Conservation (phyloP, 441 rosid species). For the Croton laevigatus region DNA sequence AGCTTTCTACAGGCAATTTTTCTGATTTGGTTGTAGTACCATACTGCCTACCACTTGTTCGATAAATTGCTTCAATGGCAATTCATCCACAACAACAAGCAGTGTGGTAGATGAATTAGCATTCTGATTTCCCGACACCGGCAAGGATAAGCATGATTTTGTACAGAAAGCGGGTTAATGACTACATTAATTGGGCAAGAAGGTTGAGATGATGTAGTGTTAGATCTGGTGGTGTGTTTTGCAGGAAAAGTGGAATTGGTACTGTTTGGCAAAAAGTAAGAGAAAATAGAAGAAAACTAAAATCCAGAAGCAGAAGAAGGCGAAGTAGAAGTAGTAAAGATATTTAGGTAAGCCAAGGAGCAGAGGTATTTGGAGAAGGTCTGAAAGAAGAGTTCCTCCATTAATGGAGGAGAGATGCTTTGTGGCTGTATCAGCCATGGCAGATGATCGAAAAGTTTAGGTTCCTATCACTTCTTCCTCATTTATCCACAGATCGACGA, state of each 20-base stretch:
- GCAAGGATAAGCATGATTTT: neutral
- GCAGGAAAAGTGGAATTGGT: constrained; percentile 9
- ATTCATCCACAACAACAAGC: too few species aligned
- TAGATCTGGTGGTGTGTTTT: constrained; percentile 30
- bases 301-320: constrained; percentile 49
- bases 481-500: too few species aligned
- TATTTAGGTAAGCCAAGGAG: constrained; percentile 65
- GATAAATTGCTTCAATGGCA: too few species aligned
- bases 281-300: constrained; percentile 50
- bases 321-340: constrained; percentile 37
- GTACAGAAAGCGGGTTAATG: constrained; percentile 14
- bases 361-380: constrained; percentile 57
- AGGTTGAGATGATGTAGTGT: constrained; percentile 15
- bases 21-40: too few species aligned
- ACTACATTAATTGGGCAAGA: neutral
- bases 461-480: neutral
- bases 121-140: neutral
- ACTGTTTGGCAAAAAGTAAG: constrained; percentile 38
- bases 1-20: too few species aligned
- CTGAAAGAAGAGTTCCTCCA: constrained; percentile 44
- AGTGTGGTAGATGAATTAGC: constrained; percentile 18
- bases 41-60: too few species aligned
- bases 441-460: neutral
- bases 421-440: constrained; percentile 49
- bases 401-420: constrained; percentile 39